Evolutionary conservation across 2,329 filamentous ascomycete species (phyloP).

Genomic region (Laburnicola sp.): DNA sequence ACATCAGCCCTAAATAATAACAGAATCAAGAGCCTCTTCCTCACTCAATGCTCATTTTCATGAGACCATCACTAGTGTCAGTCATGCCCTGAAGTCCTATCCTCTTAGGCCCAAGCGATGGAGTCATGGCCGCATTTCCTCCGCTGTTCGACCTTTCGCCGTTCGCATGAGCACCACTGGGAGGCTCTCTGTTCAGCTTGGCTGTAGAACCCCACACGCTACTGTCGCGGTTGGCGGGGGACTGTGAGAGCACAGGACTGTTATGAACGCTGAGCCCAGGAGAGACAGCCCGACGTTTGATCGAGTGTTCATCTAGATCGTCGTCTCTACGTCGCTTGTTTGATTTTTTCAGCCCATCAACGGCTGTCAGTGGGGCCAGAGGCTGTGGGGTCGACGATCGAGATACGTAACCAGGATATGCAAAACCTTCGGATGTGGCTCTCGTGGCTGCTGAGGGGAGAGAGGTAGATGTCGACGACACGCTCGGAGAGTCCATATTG

Average conservation of each 20-base stretch:
- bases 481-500: slow-evolving; percentile 68
- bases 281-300: slow-evolving; percentile 89
- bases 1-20: slow-evolving; percentile 3
- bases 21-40: slow-evolving; percentile 5
- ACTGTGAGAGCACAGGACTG: slow-evolving; percentile 80
- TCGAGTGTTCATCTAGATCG: slow-evolving; percentile 82
- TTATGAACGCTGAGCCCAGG: slow-evolving; percentile 90
- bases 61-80: slow-evolving; percentile 91
- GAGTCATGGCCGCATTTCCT: slow-evolving; percentile 52
- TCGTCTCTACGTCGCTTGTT: slow-evolving; percentile 84
- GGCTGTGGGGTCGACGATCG: slow-evolving; percentile 45
- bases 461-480: slow-evolving; percentile 30
- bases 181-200: slow-evolving; percentile 61
- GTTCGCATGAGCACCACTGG: slow-evolving; percentile 56
- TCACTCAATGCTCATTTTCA: slow-evolving; percentile 96
- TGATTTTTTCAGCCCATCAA: slow-evolving; percentile 48
- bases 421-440: slow-evolving; percentile 22
- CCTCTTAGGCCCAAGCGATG: slow-evolving; percentile 51
- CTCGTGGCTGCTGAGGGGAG: slow-evolving; percentile 22
- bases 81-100: slow-evolving; percentile 80
- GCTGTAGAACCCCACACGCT: slow-evolving; percentile 71
- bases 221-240: slow-evolving; percentile 71
- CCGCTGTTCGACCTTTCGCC: slow-evolving; percentile 53
- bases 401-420: slow-evolving; percentile 30
- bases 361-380: slow-evolving; percentile 43